Conservation (phyloP, 2,329 filamentous ascomycete species). For the Aspergillus felis region DNA sequence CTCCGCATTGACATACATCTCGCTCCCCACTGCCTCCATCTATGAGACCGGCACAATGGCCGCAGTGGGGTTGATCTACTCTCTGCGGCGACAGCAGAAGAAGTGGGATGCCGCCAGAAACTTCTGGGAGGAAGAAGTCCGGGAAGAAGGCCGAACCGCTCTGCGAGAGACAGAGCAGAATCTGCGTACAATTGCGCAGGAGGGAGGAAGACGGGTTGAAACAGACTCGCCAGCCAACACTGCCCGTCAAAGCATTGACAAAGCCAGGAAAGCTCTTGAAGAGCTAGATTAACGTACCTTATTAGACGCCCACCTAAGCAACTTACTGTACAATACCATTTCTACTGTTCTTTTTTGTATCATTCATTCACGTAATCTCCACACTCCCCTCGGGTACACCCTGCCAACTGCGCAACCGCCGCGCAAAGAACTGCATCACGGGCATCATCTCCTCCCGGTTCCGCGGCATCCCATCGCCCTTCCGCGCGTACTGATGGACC, state of each 20-base stretch:
- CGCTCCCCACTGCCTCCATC: slow-evolving; percentile 47
- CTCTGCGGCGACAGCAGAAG: slow-evolving; percentile 55
- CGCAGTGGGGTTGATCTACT: slow-evolving; percentile 56
- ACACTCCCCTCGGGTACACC: slow-evolving; percentile 45
- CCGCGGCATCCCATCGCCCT: slow-evolving; percentile 76
- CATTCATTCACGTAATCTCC: slow-evolving; percentile 29
- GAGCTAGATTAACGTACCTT: slow-evolving; percentile 20
- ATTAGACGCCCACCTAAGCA: background rate
- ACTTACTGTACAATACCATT: slow-evolving; percentile 9
- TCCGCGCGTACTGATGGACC: slow-evolving; percentile 65
- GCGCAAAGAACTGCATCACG: slow-evolving; percentile 71
- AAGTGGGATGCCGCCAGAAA: slow-evolving; percentile 54
- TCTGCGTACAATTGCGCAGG: slow-evolving; percentile 45
- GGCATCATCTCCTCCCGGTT: slow-evolving; percentile 82
- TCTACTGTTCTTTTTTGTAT: background rate
- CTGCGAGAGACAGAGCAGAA: slow-evolving; percentile 52
- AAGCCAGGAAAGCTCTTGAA: slow-evolving; percentile 46
- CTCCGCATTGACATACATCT: slow-evolving; percentile 53
- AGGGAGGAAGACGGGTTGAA: slow-evolving; percentile 37
- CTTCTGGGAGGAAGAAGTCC: slow-evolving; percentile 50
- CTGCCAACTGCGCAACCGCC: slow-evolving; percentile 40
- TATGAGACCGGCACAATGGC: slow-evolving; percentile 60
- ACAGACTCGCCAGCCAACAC: slow-evolving; percentile 35
- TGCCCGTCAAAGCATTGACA: slow-evolving; percentile 43
- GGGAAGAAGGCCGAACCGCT: slow-evolving; percentile 55